Evolutionary conservation across 345 rosid genomes (phyloP).

Genomic region (Gossypium mustelinum): DNA sequence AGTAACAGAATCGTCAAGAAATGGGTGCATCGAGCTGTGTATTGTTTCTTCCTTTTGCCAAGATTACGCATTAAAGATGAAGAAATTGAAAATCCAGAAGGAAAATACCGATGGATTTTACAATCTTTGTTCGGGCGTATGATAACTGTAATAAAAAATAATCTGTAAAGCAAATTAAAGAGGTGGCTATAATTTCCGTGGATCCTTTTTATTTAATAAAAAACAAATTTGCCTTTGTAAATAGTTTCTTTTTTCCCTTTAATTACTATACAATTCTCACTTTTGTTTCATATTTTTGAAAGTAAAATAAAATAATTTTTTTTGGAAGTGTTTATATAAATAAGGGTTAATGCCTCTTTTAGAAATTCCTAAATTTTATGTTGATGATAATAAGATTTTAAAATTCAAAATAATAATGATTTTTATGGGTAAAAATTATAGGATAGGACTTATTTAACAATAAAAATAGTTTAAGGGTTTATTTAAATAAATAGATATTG

Average conservation of each 20-base stretch:
- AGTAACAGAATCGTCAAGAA: neutral
- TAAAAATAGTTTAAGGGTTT: too few relatives aligned
- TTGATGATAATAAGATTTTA: neutral
- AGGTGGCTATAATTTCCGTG: neutral
- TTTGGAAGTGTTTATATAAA: too few relatives aligned
- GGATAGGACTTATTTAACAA: too few relatives aligned
- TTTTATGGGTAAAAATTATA: too few relatives aligned
- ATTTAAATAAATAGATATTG: too few relatives aligned
- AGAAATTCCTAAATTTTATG: neutral
- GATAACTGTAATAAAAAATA: neutral
- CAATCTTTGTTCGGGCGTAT: constrained; percentile 4
- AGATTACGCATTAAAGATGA: neutral
- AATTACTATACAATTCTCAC: too few relatives aligned
- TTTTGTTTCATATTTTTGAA: too few relatives aligned
- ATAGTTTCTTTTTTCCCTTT: neutral
- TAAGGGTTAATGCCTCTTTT: too few relatives aligned
- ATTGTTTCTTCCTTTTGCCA: neutral
- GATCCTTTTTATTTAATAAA: neutral
- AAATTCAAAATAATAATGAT: too few relatives aligned
- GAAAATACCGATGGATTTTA: neutral
- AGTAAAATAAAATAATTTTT: neutral
- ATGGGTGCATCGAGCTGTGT: neutral
- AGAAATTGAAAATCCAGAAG: constrained; percentile 1
- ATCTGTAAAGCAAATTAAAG: constrained; percentile 13
- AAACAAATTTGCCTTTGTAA: neutral